Evolutionary conservation across 306 rosid species (phyloP), one percentile per base, ranked within the genome.

Genomic region (Carpinus fangiana): DNA sequence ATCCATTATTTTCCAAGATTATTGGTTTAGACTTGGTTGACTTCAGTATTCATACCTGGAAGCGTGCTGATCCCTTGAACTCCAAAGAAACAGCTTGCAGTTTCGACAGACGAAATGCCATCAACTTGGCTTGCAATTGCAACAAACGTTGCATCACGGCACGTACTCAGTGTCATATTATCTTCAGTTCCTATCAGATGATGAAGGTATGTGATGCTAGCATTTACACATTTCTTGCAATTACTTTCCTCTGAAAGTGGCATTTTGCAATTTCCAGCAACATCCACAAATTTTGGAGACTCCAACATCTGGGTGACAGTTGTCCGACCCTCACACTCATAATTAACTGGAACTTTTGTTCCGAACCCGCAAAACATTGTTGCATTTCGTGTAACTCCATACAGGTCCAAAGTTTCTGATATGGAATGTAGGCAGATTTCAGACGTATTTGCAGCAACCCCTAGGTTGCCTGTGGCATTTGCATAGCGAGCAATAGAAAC

Each of bases 51-150:
- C 79, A 69, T 90, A 93, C 98, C 96, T 80, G 88, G 88, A 78
- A 86, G 81, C 38, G 45, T 46, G 56, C 78, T 82, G 76, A 93
- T 91, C 72, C 91, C 97, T 86, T 88, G 93, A 84, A 93, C 92
- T 61, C 97, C 94, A 84, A 95, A 95, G 84, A 95, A 91, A 86
- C 99, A 95, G 82, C 82, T 88, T 56, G 98, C 99, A 70, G 90
- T 87, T 85, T 87, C 94, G 88, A 87, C 36, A 21, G 89, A 85
- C 61, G 93, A 88, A 64, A 59, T 71, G 62, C 75, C 78, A 83
- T 89, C 93, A 83, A 85, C 86, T 86, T 88, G 97, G 88, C 99
- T 95, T 57, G 93, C 97, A 61, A 95, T 75, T 62, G 97, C 89
- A 80, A 83, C 82, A 82, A 91, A 95, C 57, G 96, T 86, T 75